phyloP scores from a whole-genome alignment of 805 yeast species.

The Cyberlindnera xishuangbannaensis region DNA sequence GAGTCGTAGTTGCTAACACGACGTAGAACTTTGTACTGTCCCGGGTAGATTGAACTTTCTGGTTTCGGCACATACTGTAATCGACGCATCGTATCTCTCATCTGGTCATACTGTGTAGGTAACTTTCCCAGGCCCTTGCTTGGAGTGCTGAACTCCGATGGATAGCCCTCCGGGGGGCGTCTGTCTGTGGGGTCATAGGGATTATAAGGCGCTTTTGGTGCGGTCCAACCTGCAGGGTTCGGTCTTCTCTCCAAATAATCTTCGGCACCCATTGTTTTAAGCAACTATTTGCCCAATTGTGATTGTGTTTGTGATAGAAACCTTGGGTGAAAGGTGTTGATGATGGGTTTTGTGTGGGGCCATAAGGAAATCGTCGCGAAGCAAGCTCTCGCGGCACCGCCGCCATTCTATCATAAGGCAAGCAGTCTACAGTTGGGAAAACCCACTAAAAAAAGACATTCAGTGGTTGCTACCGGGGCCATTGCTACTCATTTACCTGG shows the following conservation, averaged over 20 bases:
- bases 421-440: too few species aligned
- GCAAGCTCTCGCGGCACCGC: too few species aligned
- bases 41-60: slow-evolving; percentile 64
- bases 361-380: too few species aligned
- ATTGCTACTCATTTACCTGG: too few species aligned
- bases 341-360: too few species aligned
- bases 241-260: slow-evolving; percentile 50
- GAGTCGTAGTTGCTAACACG: slow-evolving; percentile 46
- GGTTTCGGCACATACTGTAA: slow-evolving; percentile 79
- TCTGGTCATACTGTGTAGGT: slow-evolving; percentile 62
- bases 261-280: too few species aligned
- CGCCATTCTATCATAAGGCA: too few species aligned
- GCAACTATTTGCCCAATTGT: not conserved
- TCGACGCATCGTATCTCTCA: slow-evolving; percentile 67
- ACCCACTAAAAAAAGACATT: too few species aligned
- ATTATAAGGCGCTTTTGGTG: slow-evolving; percentile 55
- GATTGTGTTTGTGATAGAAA: not conserved
- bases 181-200: slow-evolving; percentile 76
- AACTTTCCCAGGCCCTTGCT: slow-evolving; percentile 58
- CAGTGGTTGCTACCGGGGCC: too few species aligned
- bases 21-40: slow-evolving; percentile 67
- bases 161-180: slow-evolving; percentile 81
- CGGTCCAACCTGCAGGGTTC: slow-evolving; percentile 74
- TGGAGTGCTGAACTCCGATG: slow-evolving; percentile 71
- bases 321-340: too few species aligned